These are phyloP conservation scores for Vitis rotundifolia DNA, from an alignment of 164 flowering plant species.

Conservation along the genomic window DNA sequence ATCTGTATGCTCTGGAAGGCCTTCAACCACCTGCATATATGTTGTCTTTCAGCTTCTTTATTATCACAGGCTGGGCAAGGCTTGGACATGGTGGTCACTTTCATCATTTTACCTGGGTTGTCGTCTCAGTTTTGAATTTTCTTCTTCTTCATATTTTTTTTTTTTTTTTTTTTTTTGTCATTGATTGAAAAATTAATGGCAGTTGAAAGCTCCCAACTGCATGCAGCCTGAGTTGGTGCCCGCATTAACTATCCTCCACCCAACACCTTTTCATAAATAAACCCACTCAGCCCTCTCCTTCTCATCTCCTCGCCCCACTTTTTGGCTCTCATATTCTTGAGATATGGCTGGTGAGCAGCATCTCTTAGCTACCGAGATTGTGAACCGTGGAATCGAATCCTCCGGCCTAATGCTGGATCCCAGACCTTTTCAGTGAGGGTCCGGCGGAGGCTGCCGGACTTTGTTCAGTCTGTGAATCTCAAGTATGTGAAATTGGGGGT, in stretches of 20 bases:
- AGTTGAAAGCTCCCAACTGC: conserved; percentile 32
- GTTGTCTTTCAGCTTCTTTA: too few species aligned
- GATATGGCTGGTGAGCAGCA: conserved; percentile 63
- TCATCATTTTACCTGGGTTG: too few species aligned
- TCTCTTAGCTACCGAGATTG: conserved; percentile 81
- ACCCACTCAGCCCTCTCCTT: not conserved
- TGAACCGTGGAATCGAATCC: conserved; percentile 78
- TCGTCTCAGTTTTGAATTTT: too few species aligned
- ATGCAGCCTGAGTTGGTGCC: conserved; percentile 30
- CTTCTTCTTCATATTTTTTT: too few species aligned
- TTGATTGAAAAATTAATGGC: conserved; percentile 42
- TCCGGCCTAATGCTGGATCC: conserved; percentile 80
- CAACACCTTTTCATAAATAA: conserved; percentile 14
- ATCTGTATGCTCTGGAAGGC: too few species aligned
- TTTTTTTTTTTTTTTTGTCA: not conserved
- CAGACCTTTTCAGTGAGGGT: conserved; percentile 81
- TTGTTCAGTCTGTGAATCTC: conserved; percentile 80
- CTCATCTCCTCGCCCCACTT: not conserved
- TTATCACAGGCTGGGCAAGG: too few species aligned
- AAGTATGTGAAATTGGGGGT: conserved; percentile 93
- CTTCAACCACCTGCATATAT: too few species aligned
- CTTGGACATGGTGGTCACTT: too few species aligned
- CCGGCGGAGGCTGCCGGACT: conserved; percentile 78
- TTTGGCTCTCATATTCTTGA: not conserved
- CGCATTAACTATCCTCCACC: conserved; percentile 54